Conservation (phyloP, 306 rosid genomes). For the Phaseolus lunatus region DNA sequence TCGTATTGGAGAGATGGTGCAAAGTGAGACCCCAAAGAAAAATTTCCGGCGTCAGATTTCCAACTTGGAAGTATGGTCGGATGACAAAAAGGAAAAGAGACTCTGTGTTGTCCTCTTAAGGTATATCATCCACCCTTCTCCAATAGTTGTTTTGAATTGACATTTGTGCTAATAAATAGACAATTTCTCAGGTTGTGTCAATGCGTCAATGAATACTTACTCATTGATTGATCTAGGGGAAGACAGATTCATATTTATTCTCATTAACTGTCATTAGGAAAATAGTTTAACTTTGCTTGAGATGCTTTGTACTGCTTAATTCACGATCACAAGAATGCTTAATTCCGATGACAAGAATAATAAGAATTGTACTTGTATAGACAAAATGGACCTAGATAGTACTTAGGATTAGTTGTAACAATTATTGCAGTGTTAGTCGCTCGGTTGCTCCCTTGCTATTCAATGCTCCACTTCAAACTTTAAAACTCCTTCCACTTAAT, state of each 20-base stretch:
- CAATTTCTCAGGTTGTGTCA: conserved; percentile 3
- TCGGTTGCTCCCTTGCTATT: too few species aligned
- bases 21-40: conserved; percentile 49
- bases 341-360: too few species aligned
- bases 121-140: too few species aligned
- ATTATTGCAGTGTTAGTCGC: too few species aligned
- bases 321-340: too few species aligned
- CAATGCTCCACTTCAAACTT: too few species aligned
- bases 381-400: too few species aligned
- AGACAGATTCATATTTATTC: conserved; percentile 33
- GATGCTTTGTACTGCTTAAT: background rate
- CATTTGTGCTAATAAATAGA: background rate
- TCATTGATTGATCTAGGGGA: conserved; percentile 18
- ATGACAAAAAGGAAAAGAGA: conserved; percentile 83
- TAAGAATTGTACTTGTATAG: too few species aligned
- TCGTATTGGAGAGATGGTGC: conserved; percentile 53
- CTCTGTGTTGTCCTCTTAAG: conserved; percentile 83
- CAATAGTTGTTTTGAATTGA: too few species aligned
- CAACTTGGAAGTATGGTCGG: conserved; percentile 85
- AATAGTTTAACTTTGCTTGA: conserved; percentile 1
- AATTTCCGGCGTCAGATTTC: conserved; percentile 62
- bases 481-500: too few species aligned
- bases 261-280: conserved; percentile 8
- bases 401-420: too few species aligned
- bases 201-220: conserved; percentile 4